A percentile compares a stretch with the other conserved stretches of the same genome.
phyloP scores from a whole-genome alignment of 2,329 filamentous ascomycete genomes.

The Penicillium griseofulvum region DNA sequence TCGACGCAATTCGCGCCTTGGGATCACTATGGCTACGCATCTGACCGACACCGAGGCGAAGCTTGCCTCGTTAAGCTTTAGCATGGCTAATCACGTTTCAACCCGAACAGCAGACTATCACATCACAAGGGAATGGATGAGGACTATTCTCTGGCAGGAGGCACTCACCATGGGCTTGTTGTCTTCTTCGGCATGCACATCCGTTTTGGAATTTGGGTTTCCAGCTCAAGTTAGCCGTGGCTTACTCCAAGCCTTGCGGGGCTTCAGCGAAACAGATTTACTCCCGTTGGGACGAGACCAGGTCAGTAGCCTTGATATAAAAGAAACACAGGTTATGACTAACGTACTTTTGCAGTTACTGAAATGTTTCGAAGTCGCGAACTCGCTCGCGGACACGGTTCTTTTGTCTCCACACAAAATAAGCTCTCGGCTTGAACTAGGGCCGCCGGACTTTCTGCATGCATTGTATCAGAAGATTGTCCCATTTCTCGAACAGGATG shows the following conservation, averaged over 20 bases:
- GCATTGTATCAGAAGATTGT: conserved; percentile 31
- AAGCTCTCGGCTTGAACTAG: conserved; percentile 15
- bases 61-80: conserved; percentile 19
- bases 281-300: conserved; percentile 32
- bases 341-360: conserved; percentile 19
- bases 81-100: conserved; percentile 11
- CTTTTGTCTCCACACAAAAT: conserved; percentile 15
- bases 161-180: conserved; percentile 26
- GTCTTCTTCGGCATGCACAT: conserved; percentile 22
- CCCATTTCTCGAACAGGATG: conserved; percentile 29
- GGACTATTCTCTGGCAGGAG: conserved; percentile 33
- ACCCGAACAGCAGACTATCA: conserved; percentile 29
- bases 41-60: conserved; percentile 23
- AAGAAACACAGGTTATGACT: background rate
- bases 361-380: conserved; percentile 34
- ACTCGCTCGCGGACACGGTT: conserved; percentile 31
- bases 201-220: conserved; percentile 28
- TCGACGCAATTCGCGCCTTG: background rate
- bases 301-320: conserved; percentile 14
- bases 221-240: conserved; percentile 26
- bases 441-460: conserved; percentile 30
- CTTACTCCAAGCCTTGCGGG: conserved; percentile 24
- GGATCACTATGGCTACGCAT: background rate
- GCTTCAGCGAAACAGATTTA: conserved; percentile 26
- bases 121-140: conserved; percentile 35